These are phyloP conservation scores for Suillus discolor DNA, from an alignment of 768 basidiomycete genomes.

Conservation along the genomic window DNA sequence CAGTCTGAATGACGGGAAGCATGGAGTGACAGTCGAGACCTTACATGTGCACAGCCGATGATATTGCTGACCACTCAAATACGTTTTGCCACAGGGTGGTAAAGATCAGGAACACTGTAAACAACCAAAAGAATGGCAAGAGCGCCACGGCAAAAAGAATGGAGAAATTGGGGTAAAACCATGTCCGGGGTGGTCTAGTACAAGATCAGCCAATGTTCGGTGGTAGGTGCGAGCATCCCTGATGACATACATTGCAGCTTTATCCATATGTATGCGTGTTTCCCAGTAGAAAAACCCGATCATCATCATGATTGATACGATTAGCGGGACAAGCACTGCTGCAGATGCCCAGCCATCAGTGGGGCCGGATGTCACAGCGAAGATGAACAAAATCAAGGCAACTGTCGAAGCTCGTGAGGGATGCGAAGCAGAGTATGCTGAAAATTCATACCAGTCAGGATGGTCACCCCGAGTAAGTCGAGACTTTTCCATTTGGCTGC, in stretches of 20 bases:
- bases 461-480: constrained; percentile 40
- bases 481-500: constrained; percentile 32
- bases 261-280: constrained; percentile 37
- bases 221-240: constrained; percentile 3
- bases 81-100: constrained; percentile 39
- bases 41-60: constrained; percentile 42
- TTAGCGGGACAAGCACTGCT: constrained; percentile 45
- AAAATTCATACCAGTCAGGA: constrained; percentile 35
- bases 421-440: neutral
- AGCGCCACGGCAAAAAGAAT: constrained; percentile 40
- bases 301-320: constrained; percentile 44
- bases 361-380: constrained; percentile 47
- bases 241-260: constrained; percentile 43
- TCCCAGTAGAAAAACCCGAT: constrained; percentile 55
- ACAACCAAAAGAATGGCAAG: constrained; percentile 47
- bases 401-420: constrained; percentile 10
- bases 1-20: constrained; percentile 9
- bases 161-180: constrained; percentile 38
- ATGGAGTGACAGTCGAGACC: constrained; percentile 9
- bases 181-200: constrained; percentile 28
- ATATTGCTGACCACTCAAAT: constrained; percentile 29
- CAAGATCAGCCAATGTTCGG: neutral
- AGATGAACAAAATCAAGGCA: constrained; percentile 38
- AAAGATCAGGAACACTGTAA: constrained; percentile 34
- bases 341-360: constrained; percentile 50